A percentile compares a stretch with the other conserved stretches of the same genome.
Conservation (phyloP, 441 rosid genomes). For the Biscutella laevigata region DNA sequence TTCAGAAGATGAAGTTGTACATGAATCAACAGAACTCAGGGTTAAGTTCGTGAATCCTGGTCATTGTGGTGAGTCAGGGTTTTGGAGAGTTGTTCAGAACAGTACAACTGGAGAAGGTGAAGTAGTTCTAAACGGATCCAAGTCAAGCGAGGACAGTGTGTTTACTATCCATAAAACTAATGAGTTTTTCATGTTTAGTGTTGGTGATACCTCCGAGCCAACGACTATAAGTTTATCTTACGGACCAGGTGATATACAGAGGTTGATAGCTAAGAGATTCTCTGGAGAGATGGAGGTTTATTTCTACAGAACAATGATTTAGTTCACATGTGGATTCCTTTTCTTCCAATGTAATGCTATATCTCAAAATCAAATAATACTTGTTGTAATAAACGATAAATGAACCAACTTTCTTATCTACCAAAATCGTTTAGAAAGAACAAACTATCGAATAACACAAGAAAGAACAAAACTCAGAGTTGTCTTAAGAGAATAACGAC, state of each 20-base stretch:
- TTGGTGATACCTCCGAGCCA: not conserved
- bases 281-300: slow-evolving; percentile 20
- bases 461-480: not conserved
- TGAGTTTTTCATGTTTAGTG: slow-evolving; percentile 13
- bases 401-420: too few relatives aligned
- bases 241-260: not conserved
- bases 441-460: not conserved
- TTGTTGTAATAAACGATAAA: too few relatives aligned
- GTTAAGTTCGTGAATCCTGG: not conserved
- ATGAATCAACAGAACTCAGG: slow-evolving; percentile 4
- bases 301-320: slow-evolving; percentile 1
- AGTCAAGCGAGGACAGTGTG: not conserved
- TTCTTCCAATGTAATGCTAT: not conserved
- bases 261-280: not conserved
- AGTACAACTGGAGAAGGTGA: not conserved
- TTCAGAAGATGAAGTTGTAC: too few relatives aligned
- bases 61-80: not conserved
- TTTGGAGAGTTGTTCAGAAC: slow-evolving; percentile 18
- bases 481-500: slow-evolving; percentile 6
- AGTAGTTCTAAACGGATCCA: slow-evolving; percentile 1
- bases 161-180: slow-evolving; percentile 9
- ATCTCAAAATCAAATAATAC: not conserved
- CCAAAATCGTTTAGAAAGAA: not conserved
- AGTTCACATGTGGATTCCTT: not conserved
- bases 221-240: slow-evolving; percentile 10